Base-by-base conservation (phyloP, 306 rosid genomes). In the Adenanthera pavonina region DNA sequence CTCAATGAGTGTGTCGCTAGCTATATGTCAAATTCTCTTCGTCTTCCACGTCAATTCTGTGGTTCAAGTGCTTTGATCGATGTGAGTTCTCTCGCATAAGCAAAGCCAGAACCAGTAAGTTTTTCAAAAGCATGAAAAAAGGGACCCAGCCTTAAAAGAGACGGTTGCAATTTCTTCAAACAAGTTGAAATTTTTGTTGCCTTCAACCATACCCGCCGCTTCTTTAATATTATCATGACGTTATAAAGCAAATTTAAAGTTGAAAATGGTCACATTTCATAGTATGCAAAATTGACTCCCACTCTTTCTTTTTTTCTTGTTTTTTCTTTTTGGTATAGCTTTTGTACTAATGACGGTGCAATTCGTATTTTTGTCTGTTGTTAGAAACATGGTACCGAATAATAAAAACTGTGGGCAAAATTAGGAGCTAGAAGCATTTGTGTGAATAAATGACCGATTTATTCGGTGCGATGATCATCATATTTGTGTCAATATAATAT, bases 1-100 rank as follows among this genome's bases (percentile, higher is more conserved):
- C 68, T 83, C 85, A 10, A 85, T 74, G 78, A 80, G 64, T 3
- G 77, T 74, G 80, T 25, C 30, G 30, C 30, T 25, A 25, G 43
- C 83, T 73, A 17, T 82, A 88, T 73, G 69, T 40, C 69, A 85
- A 49, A 3, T 82, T 82, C 66, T 82, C 86, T 16, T n/a, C 49
- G 82, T 88, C 88, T 54, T 77, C 17, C 75, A 52, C 81, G 69
- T 88, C 85, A 83, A 83, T 77, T 78, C 82, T 80, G 57, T 77
- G 88, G 82, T 88, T 87, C 76, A 87, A 54, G 5, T 48, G 65
- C 74, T 82, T 25, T 53, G 3, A 53, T 25, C 85, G 25, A 53
- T 74, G 17, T 68, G 25, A 43, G 67, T 67, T 69, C 87, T 85
- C 83, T 75, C 68, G 70, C 51, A 64, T 52, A 44, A 86, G 61